These are phyloP conservation scores for Ogataea nonfermentans DNA, from an alignment of 805 yeast genomes.

Conservation along the genomic window DNA sequence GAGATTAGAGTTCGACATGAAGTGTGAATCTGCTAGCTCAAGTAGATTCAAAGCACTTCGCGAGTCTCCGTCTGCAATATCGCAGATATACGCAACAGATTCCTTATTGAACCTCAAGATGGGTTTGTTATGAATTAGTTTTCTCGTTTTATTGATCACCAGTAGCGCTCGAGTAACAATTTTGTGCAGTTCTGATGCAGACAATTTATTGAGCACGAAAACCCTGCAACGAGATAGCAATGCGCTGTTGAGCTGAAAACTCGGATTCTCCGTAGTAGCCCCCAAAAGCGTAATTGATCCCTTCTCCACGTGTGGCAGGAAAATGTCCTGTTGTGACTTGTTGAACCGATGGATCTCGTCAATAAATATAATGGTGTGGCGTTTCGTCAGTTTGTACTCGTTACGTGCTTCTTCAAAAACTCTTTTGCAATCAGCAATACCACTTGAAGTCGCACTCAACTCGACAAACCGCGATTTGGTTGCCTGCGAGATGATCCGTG, in stretches of 20 bases:
- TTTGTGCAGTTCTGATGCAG: slow-evolving; percentile 44
- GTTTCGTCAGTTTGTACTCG: slow-evolving; percentile 44
- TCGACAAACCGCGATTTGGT: slow-evolving; percentile 65
- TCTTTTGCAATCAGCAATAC: slow-evolving; percentile 62
- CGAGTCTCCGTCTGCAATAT: slow-evolving; percentile 84
- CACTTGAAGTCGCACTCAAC: slow-evolving; percentile 78
- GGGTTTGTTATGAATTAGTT: slow-evolving; percentile 47
- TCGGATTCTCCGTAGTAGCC: slow-evolving; percentile 97
- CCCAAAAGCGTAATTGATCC: slow-evolving; percentile 85
- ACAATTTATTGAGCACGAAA: slow-evolving; percentile 60
- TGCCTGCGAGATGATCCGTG: slow-evolving; percentile 53
- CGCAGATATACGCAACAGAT: slow-evolving; percentile 65
- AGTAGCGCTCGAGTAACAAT: slow-evolving; percentile 60
- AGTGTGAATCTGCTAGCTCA: slow-evolving; percentile 66
- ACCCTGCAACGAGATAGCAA: slow-evolving; percentile 81
- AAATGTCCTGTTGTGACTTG: slow-evolving; percentile 82
- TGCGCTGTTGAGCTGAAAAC: slow-evolving; percentile 77
- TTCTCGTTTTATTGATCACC: slow-evolving; percentile 58
- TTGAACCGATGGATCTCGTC: slow-evolving; percentile 93
- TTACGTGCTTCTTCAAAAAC: slow-evolving; percentile 52
- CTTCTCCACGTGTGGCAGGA: slow-evolving; percentile 78
- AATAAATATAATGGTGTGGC: slow-evolving; percentile 71
- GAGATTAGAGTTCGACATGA: slow-evolving; percentile 22
- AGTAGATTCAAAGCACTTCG: slow-evolving; percentile 77
- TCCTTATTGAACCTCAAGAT: slow-evolving; percentile 52